Percentiles rank a stretch among this genome's conserved stretches.
phyloP scores from a whole-genome alignment of 1,284 basidiomycete species.

The Moesziomyces parantarcticus region DNA sequence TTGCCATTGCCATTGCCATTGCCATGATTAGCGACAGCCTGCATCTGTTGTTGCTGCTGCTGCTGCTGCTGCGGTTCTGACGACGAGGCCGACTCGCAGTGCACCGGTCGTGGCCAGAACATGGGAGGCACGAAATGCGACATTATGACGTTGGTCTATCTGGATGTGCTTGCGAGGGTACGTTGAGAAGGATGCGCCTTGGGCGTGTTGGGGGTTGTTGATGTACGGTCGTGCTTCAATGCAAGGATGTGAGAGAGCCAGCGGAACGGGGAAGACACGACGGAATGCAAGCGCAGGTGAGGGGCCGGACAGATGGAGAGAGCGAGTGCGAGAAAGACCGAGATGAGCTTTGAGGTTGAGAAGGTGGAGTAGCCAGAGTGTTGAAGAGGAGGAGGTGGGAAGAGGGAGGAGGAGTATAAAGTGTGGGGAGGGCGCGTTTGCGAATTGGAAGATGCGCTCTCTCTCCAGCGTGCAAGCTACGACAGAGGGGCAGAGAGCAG shows the following conservation, averaged over 20 bases:
- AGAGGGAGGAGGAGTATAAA: not conserved
- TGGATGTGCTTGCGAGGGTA: not conserved
- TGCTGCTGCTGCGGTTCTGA: constrained; percentile 20
- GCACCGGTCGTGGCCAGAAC: constrained; percentile 43
- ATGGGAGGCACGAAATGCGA: constrained; percentile 48
- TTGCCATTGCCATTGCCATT: constrained; percentile 6
- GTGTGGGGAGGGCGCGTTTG: not conserved
- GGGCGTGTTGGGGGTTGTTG: not conserved
- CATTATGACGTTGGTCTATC: constrained; percentile 22
- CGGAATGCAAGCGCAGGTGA: too few species aligned
- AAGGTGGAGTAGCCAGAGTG: too few species aligned
- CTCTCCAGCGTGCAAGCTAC: not conserved
- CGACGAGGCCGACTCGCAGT: constrained; percentile 44
- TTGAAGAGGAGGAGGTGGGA: too few species aligned
- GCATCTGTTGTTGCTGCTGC: constrained; percentile 13
- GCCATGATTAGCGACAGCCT: constrained; percentile 11
- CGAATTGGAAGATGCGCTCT: too few species aligned
- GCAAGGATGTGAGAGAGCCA: too few species aligned
- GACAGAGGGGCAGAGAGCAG: too few species aligned
- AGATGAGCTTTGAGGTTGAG: too few species aligned
- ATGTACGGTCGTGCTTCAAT: not conserved
- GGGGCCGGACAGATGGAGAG: too few species aligned
- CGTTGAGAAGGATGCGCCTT: too few species aligned
- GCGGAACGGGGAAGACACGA: too few species aligned
- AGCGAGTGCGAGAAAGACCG: not conserved